phyloP scores from a whole-genome alignment of 2,329 filamentous ascomycete genomes.

The Orbilia javanica region DNA sequence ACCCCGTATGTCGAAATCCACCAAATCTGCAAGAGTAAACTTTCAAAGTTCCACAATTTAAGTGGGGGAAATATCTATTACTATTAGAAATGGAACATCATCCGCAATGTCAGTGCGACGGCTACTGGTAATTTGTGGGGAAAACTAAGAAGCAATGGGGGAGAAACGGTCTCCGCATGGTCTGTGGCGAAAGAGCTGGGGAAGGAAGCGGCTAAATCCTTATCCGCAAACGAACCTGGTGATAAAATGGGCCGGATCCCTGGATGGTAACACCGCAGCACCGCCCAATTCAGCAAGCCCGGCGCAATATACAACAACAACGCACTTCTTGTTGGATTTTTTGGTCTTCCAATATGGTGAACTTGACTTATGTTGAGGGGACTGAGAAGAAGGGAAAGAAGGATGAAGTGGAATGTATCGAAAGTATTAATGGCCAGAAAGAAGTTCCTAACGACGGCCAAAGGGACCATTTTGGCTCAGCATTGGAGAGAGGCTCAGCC shows the following conservation, averaged over 20 bases:
- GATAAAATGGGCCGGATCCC: conserved; percentile 39
- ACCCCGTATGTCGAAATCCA: conserved; percentile 10
- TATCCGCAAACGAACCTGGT: conserved; percentile 35
- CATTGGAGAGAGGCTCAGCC: conserved; percentile 67
- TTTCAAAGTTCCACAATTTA: background rate
- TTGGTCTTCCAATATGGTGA: conserved; percentile 42
- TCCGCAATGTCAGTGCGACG: background rate
- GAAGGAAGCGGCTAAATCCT: conserved; percentile 36
- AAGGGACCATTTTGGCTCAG: conserved; percentile 46
- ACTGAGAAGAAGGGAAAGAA: conserved; percentile 44
- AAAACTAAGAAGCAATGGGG: conserved; percentile 10
- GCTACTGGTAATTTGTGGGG: conserved; percentile 24
- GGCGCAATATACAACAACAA: conserved; percentile 25
- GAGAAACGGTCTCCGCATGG: conserved; percentile 37
- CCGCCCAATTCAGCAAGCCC: conserved; percentile 27
- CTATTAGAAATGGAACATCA: background rate
- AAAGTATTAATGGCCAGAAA: conserved; percentile 38
- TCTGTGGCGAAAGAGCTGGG: conserved; percentile 23
- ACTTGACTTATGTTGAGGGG: conserved; percentile 28
- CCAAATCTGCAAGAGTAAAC: conserved; percentile 7
- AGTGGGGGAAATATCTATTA: background rate
- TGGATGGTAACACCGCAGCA: conserved; percentile 41
- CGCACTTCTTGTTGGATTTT: conserved; percentile 33
- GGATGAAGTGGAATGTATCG: conserved; percentile 36
- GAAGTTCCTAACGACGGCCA: conserved; percentile 8